phyloP scores from a whole-genome alignment of 192 early-diverging fungal species.

The Gigaspora rosea region DNA sequence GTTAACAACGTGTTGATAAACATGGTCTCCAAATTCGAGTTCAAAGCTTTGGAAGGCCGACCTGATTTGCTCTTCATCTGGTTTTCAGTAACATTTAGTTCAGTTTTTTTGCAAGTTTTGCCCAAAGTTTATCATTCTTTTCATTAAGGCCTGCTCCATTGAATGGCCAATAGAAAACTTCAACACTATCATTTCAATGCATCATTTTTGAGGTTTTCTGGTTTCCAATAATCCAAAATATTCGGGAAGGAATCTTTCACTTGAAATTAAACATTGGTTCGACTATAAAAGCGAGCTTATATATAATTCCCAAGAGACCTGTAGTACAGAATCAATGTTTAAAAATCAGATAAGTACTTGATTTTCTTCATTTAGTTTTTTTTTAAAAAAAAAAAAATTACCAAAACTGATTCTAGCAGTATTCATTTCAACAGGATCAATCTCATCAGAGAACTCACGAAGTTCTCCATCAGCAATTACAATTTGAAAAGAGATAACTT shows the following conservation, averaged over 20 bases:
- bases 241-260: constrained; percentile 39
- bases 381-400: constrained; percentile 1
- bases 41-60: background rate
- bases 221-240: background rate
- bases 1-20: background rate
- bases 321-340: background rate
- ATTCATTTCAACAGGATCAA: constrained; percentile 22
- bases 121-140: constrained; percentile 39
- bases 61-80: background rate
- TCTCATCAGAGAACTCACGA: constrained; percentile 30
- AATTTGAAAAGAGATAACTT: constrained; percentile 21
- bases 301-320: constrained; percentile 44
- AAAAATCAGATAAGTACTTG: background rate
- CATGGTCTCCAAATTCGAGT: background rate
- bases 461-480: constrained; percentile 21
- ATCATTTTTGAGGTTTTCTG: constrained; percentile 5
- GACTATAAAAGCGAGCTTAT: constrained; percentile 36
- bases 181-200: constrained; percentile 32
- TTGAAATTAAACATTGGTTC: constrained; percentile 45
- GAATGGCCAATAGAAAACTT: constrained; percentile 48
- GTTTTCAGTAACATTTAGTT: background rate
- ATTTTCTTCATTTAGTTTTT: background rate
- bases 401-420: constrained; percentile 32
- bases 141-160: background rate
- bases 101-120: constrained; percentile 39